A percentile compares a stretch with the other conserved stretches of the same genome.
Conservation (phyloP, 2,329 filamentous ascomycete species). For the Albifimbria verrucaria region DNA sequence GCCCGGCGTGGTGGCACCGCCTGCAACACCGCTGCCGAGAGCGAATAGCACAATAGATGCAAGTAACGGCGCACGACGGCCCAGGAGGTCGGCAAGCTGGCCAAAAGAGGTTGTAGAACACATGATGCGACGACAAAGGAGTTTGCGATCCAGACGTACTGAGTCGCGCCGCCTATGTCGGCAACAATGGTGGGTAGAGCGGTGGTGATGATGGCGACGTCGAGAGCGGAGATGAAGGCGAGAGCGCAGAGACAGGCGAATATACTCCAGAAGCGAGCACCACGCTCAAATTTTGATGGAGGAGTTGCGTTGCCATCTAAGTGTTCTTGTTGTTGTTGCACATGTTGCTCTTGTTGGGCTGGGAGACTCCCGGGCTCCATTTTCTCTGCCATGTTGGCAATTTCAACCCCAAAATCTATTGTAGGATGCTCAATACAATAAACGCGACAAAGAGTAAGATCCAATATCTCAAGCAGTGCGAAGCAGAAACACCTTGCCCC, state of each 20-base stretch:
- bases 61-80: conserved; percentile 38
- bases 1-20: conserved; percentile 35
- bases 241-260: background rate
- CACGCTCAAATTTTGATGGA: too few relatives aligned
- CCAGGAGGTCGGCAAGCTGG: conserved; percentile 46
- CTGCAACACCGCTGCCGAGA: conserved; percentile 48
- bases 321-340: too few relatives aligned
- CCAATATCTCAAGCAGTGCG: too few relatives aligned
- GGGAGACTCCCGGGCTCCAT: too few relatives aligned
- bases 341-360: too few relatives aligned
- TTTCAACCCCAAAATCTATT: too few relatives aligned
- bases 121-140: conserved; percentile 9
- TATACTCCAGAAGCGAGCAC: background rate
- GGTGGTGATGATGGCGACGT: conserved; percentile 11
- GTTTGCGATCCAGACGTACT: conserved; percentile 15
- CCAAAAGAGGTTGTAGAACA: conserved; percentile 43
- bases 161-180: conserved; percentile 5
- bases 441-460: too few relatives aligned
- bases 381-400: too few relatives aligned
- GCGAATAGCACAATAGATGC: conserved; percentile 39
- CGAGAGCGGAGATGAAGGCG: conserved; percentile 8
- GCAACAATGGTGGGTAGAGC: conserved; percentile 10
- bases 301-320: too few relatives aligned
- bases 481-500: too few relatives aligned
- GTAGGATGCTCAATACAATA: too few relatives aligned